Base-by-base conservation (phyloP, 768 basidiomycete genomes). In the Nidularia pulvinata region DNA sequence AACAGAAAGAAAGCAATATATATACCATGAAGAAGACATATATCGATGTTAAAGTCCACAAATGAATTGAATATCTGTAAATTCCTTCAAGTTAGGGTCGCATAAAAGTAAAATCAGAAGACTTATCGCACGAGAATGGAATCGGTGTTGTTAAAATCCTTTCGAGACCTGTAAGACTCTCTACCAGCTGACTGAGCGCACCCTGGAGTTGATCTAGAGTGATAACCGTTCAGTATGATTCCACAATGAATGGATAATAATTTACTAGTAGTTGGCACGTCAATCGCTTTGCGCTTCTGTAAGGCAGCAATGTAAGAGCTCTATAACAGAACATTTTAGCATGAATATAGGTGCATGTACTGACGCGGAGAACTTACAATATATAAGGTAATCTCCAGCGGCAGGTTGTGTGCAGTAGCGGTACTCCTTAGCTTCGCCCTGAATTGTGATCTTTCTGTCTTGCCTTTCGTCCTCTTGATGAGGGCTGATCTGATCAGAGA, bases 141-240 rank as follows among this genome's bases (percentile, higher is more conserved):
- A 91, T 87, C 4, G 88, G 88, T 1, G 87, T 88, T 0, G 87
- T 89, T 4, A 91, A 74, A 56, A 89, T 88, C 42, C 89, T 73
- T 61, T 91, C 88, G 1, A 89, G 71, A 4, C 85, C 85, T 7
- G 87, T 88, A 47, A 89, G 69, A 32, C 82, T 79, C 51, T 89
- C 86, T 4, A 84, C 82, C 19, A 88, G 76, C 55, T 77, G 74
- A 58, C 76, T 81, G 6, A 89, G 63, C 4, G 84, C 63, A 2
- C 55, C 62, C 0, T 85, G 51, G n/a, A 89, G 70, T 10, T 63
- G 64, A 57, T 74, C 85, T 86, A 55, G 10, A 54, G 4, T 10
- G 50, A 51, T 37, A 37, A 10, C 39, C 46, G 6, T 30, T 34
- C 3, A 35, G 33, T 51, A 34, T 16, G 44, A 34, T 46, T 10